These are phyloP conservation scores for Neurospora sp. DNA, from an alignment of 495 filamentous ascomycete genomes.

Conservation along the genomic window DNA sequence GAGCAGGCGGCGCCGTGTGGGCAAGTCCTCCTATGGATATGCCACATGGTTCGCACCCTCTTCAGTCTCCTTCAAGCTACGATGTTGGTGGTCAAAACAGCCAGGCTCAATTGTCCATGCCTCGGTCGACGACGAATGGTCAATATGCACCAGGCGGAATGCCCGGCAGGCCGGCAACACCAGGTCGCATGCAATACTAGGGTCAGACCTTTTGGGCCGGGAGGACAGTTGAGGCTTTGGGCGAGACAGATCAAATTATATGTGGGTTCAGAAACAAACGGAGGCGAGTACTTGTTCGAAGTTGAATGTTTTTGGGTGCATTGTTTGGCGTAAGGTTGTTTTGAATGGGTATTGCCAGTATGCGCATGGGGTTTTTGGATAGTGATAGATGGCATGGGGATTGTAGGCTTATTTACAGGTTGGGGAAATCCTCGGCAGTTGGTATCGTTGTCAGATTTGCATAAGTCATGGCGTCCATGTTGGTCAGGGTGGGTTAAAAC, in stretches of 20 bases:
- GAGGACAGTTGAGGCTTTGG: neutral
- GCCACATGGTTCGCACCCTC: conserved; percentile 4
- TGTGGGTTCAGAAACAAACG: neutral
- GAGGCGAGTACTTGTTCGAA: neutral
- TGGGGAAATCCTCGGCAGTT: neutral
- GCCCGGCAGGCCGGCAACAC: conserved; percentile 16
- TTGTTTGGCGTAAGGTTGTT: neutral
- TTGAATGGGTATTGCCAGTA: neutral
- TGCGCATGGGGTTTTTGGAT: neutral
- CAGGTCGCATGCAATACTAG: conserved; percentile 24
- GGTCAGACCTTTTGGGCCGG: conserved; percentile 29
- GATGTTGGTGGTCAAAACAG: conserved; percentile 18
- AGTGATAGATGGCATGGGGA: neutral
- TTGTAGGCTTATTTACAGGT: neutral
- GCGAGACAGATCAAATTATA: neutral
- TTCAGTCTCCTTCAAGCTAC: conserved; percentile 11
- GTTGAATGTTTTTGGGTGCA: neutral
- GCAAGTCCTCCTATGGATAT: conserved; percentile 14
- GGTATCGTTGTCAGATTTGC: neutral
- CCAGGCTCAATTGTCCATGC: conserved; percentile 18
- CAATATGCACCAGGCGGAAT: conserved; percentile 17
- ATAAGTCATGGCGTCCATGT: neutral
- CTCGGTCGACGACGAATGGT: conserved; percentile 19
- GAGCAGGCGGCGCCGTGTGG: conserved; percentile 3
- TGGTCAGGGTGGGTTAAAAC: neutral